A percentile compares a stretch with the other conserved stretches of the same genome.
These are phyloP conservation scores for Stevia rebaudiana DNA, from an alignment of 140 eudicot species.

Conservation along the genomic window DNA sequence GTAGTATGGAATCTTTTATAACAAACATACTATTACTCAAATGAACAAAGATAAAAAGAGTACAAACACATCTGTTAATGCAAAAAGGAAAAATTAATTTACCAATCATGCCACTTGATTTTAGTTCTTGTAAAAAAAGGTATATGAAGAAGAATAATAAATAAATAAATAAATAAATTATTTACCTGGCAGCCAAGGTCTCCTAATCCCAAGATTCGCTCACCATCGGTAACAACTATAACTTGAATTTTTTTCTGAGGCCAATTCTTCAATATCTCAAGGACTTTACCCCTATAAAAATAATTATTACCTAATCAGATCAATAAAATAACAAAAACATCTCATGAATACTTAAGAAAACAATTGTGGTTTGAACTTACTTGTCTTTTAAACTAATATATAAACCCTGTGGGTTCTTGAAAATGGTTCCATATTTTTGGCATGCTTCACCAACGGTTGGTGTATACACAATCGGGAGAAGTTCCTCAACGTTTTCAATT, in stretches of 20 bases:
- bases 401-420: slow-evolving; percentile 84
- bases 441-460: slow-evolving; percentile 83
- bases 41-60: neutral
- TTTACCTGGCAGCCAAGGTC: slow-evolving; percentile 95
- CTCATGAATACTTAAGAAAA: neutral
- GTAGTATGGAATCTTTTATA: slow-evolving; percentile 5
- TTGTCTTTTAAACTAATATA: slow-evolving; percentile 84
- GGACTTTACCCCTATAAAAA: slow-evolving; percentile 64
- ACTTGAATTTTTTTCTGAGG: slow-evolving; percentile 91
- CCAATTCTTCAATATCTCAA: slow-evolving; percentile 91
- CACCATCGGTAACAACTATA: slow-evolving; percentile 93
- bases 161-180: slow-evolving; percentile 5
- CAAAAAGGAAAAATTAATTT: slow-evolving; percentile 6
- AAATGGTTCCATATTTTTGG: slow-evolving; percentile 84
- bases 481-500: slow-evolving; percentile 64
- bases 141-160: neutral
- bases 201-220: slow-evolving; percentile 85
- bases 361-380: slow-evolving; percentile 31
- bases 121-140: neutral
- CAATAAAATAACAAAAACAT: neutral
- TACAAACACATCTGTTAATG: neutral
- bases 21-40: neutral
- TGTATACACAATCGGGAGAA: slow-evolving; percentile 62
- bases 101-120: neutral
- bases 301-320: slow-evolving; percentile 3